Evolutionary conservation across 345 rosid genomes (phyloP).

Genomic region (Litchi chinensis): DNA sequence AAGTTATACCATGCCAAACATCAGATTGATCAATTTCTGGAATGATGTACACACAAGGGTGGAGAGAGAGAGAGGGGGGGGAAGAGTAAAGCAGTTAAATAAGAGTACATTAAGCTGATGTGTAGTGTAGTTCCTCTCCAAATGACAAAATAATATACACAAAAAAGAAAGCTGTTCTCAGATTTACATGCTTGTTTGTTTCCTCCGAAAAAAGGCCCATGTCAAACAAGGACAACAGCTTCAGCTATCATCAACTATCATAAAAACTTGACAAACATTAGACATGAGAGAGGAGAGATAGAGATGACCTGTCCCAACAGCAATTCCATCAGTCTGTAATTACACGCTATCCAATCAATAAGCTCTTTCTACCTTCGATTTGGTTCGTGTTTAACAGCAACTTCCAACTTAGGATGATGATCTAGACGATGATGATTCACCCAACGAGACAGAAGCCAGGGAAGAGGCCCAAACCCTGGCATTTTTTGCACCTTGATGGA

Average conservation of each 20-base stretch:
- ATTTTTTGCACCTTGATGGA: conserved; percentile 73
- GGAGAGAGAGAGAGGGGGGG: not conserved
- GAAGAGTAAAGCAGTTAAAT: not conserved
- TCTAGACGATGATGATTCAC: conserved; percentile 69
- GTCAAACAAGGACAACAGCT: conserved; percentile 37
- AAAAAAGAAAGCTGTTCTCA: conserved; percentile 42
- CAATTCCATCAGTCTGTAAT: conserved; percentile 17
- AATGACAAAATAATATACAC: conserved; percentile 34
- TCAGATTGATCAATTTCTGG: not conserved
- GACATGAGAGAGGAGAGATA: not conserved
- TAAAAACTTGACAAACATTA: conserved; percentile 9
- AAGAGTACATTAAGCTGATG: conserved; percentile 12
- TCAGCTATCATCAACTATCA: conserved; percentile 27
- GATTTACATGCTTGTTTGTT: conserved; percentile 57
- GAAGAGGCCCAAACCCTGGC: conserved; percentile 94
- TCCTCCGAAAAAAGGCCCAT: conserved; percentile 30
- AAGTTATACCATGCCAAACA: not conserved
- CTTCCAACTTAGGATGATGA: conserved; percentile 35
- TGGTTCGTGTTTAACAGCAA: not conserved
- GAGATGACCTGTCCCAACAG: conserved; percentile 20
- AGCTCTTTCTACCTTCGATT: conserved; percentile 27
- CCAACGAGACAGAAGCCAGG: conserved; percentile 83
- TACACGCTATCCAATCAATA: conserved; percentile 19
- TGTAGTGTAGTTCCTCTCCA: conserved; percentile 22
- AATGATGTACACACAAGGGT: not conserved